These are phyloP conservation scores for Arthrinium puccinioides DNA, from an alignment of 2,329 filamentous ascomycete genomes.

Conservation along the genomic window DNA sequence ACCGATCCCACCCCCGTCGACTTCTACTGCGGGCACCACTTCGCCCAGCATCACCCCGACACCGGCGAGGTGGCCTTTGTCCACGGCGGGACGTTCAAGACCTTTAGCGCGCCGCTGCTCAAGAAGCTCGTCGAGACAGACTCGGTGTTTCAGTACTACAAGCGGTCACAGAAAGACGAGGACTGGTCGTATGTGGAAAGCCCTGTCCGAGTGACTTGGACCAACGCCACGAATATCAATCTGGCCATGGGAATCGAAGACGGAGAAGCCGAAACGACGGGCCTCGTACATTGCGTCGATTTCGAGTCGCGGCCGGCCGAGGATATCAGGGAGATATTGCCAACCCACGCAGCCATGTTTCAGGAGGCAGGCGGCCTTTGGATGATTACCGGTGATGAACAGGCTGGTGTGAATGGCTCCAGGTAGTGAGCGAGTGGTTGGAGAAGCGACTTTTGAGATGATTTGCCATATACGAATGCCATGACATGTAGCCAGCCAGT, in stretches of 20 bases:
- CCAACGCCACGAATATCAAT: not conserved
- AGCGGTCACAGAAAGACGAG: slow-evolving; percentile 10
- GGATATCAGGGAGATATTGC: not conserved
- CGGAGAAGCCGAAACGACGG: not conserved
- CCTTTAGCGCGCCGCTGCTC: slow-evolving; percentile 13
- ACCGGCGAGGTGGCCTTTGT: slow-evolving; percentile 19
- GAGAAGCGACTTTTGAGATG: too few relatives aligned
- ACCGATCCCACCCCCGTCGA: slow-evolving; percentile 5
- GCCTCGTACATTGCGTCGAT: not conserved
- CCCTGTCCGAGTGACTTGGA: not conserved
- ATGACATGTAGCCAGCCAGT: too few relatives aligned
- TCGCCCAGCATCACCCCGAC: slow-evolving; percentile 25
- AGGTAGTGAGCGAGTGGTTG: too few relatives aligned
- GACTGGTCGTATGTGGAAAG: not conserved
- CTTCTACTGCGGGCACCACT: slow-evolving; percentile 24
- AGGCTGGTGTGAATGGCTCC: not conserved
- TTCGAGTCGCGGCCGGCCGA: not conserved
- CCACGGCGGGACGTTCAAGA: slow-evolving; percentile 24
- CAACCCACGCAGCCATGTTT: not conserved
- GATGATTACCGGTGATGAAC: not conserved
- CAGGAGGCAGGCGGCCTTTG: not conserved
- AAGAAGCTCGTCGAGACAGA: slow-evolving; percentile 15
- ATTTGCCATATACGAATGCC: too few relatives aligned
- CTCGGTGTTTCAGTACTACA: slow-evolving; percentile 17
- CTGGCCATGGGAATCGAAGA: not conserved